Evolutionary conservation across 352 stramenopile genomes (phyloP), one percentile per base, ranked within the genome.

Genomic region (Phytophthora palmivora): DNA sequence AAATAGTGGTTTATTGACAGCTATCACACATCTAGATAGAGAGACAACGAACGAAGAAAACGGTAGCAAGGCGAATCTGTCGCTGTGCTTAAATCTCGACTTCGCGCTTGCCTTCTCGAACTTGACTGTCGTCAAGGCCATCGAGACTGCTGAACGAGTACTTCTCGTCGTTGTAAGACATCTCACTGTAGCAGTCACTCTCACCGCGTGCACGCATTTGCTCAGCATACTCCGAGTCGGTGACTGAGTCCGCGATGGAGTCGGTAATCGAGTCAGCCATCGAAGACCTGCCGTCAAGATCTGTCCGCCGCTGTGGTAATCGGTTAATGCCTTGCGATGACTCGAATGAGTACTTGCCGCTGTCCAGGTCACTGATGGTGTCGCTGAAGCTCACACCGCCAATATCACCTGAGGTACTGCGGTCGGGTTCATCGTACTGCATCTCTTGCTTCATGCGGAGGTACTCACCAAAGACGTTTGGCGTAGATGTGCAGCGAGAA

Each of bases 101-200:
- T 62, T 91, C 79, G 14, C 80, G 80, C 43, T 87, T 70, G 57
- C 59, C 45, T 16, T 73, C 47, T 62, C 71, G 67, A 43, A 74
- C 61, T 18, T 76, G 59, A 47, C 67, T 84, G 55, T 70, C 58
- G 49, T 76, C 67, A 7, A 82, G 55, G 28, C 61, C 61, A 18
- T 87, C 78, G 5, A 74, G 33, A 43, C 76, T 78, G 37, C 74
- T 85, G 52, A 91, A 89, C 14, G 73, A 86, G 67, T 91, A 91
- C 56, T 88, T 91, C 46, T 91, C 82, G 58, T 91, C 82, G 53
- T 91, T 91, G 79, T 89, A 89, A 41, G 82, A 91, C 79, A 91
- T 89, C 48, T 91, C 82, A 42, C 76, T 88, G 72, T 69, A 88
- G 68, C 79, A 89, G 57, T 91, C 82, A 56, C 82, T 91, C 62